Conservation (phyloP, 805 yeast genomes). For the Starmera pachycereana region DNA sequence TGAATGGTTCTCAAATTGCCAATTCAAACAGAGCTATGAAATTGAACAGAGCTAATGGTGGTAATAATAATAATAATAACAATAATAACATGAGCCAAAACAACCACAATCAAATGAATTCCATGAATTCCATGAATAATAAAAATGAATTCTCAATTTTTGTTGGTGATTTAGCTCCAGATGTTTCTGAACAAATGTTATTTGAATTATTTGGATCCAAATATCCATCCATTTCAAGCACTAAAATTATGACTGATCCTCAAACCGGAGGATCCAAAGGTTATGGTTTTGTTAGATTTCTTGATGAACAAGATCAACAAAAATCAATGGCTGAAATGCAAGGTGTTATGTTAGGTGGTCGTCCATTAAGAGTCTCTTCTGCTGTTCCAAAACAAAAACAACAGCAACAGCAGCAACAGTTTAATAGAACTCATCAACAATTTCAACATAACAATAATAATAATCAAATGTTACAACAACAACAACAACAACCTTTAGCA, state of each 20-base stretch:
- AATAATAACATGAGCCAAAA: constrained; percentile 1
- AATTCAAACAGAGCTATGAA: constrained; percentile 47
- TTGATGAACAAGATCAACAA: constrained; percentile 54
- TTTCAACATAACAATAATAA: neutral
- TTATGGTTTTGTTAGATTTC: constrained; percentile 82
- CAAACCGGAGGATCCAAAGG: constrained; percentile 66
- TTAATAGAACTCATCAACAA: neutral
- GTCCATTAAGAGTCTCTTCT: constrained; percentile 70
- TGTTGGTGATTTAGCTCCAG: constrained; percentile 77
- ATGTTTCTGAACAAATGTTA: constrained; percentile 56
- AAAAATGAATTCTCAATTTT: constrained; percentile 54
- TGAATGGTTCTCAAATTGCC: constrained; percentile 65
- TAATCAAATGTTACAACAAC: constrained; percentile 1
- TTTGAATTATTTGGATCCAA: constrained; percentile 56
- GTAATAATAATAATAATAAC: constrained; percentile 20
- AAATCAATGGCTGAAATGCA: constrained; percentile 75
- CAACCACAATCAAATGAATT: constrained; percentile 1
- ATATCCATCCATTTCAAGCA: constrained; percentile 66
- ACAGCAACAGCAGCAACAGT: constrained; percentile 7
- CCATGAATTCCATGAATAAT: constrained; percentile 5
- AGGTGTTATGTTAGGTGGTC: constrained; percentile 58
- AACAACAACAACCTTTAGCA: constrained; percentile 10
- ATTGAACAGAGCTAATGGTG: constrained; percentile 74
- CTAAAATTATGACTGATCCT: constrained; percentile 70
- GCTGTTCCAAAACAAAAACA: constrained; percentile 44